Evolutionary conservation across 352 stramenopile genomes (phyloP), one percentile per base, ranked within the genome.

Genomic region (Thraustochytrium striatum): DNA sequence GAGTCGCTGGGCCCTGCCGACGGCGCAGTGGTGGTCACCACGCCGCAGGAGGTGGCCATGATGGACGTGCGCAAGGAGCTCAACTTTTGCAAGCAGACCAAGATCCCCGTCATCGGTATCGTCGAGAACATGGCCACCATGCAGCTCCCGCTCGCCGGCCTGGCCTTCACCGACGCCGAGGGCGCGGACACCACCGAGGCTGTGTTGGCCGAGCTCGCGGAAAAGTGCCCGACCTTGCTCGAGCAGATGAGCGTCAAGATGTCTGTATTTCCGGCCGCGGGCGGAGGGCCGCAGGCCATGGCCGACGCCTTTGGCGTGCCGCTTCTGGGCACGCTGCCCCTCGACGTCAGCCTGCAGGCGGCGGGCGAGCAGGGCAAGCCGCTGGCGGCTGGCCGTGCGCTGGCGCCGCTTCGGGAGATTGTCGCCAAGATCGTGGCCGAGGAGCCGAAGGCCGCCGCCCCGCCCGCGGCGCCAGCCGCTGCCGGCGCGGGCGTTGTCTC

Each of bases 81-180:
- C n/a, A 99, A 98, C 86, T 99, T 99, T 86, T 99, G 96, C 85
- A 91, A 91, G 83, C 99, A 99, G 85, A 97, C 95, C 2, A 87
- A 81, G 16, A 75, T 87, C 21, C 73, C 83, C 1, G 89, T 98
- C 13, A 69, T 98, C 43, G 93, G 93, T 1, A 90, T 99, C 3
- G 91, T 99, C 16, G 97, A 99, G 87, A 99, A 99, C 85, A 99
- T 99, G 97, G 95, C 92, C 58, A 89, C 88, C 53, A 89, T 98
- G 50, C 87, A 35, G 83, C 98, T 0, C 83, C 82, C 8, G 78
- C 86, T 65, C 57, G 92, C 55, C 84, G 69, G 52, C 90, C 69
- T 39, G 9, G 36, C 41, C 2, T 39, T 78, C 3, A 36, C 57
- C 11, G 9, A 28, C 11, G 25, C 16, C 16, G 35, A 50, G n/a